These are phyloP conservation scores for Pestalotiopsis sp. DNA, from an alignment of 2,329 filamentous ascomycete species.

Conservation along the genomic window DNA sequence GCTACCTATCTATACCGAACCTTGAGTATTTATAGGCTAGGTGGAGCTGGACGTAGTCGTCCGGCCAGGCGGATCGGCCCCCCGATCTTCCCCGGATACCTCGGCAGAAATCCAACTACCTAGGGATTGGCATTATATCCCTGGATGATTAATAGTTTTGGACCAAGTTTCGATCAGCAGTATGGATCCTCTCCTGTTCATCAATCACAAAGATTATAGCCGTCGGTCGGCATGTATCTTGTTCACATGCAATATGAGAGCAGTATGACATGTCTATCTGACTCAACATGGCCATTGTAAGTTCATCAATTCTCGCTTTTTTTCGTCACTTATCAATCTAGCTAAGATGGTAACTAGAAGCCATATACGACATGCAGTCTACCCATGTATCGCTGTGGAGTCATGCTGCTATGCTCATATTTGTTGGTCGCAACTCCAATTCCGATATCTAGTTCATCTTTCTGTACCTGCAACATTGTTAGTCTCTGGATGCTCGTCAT, in stretches of 20 bases:
- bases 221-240: background rate
- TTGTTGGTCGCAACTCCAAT: background rate
- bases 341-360: background rate
- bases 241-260: background rate
- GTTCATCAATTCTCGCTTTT: background rate
- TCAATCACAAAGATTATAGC: background rate
- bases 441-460: background rate
- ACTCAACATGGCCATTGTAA: background rate
- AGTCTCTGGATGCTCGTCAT: background rate
- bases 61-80: background rate
- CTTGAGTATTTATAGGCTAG: background rate
- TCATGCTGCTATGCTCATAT: background rate
- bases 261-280: background rate
- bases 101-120: background rate
- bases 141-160: background rate
- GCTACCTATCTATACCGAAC: background rate
- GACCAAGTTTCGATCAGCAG: background rate
- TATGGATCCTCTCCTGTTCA: background rate
- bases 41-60: background rate
- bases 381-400: background rate
- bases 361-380: background rate
- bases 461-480: background rate
- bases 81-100: background rate
- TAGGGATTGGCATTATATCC: background rate
- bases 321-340: background rate